phyloP scores from a whole-genome alignment of 1,139 yeast genomes.

The Hemisphaericaspora subhashii region DNA sequence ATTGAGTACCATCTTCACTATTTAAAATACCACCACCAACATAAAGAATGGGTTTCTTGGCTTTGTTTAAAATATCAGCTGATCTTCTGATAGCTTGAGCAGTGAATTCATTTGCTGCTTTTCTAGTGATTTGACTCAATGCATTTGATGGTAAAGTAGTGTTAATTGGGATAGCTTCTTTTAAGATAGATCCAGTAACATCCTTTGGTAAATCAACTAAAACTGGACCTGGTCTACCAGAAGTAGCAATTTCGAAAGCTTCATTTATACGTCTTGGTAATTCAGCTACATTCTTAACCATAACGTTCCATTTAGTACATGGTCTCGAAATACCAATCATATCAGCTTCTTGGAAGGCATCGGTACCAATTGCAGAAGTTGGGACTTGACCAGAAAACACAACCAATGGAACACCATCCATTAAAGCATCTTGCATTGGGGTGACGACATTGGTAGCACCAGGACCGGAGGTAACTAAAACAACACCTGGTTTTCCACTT shows the following conservation, averaged over 20 bases:
- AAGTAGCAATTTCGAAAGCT: constrained; percentile 94
- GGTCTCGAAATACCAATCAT: constrained; percentile 95
- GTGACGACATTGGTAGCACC: constrained; percentile 98
- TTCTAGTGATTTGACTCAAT: constrained; percentile 66
- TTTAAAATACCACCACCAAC: constrained; percentile 91
- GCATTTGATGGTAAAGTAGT: constrained; percentile 84
- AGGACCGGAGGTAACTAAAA: constrained; percentile 95
- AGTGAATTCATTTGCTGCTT: constrained; percentile 75
- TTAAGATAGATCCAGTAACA: constrained; percentile 88
- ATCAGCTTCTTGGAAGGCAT: constrained; percentile 99
- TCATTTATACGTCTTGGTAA: constrained; percentile 94
- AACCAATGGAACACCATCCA: constrained; percentile 96
- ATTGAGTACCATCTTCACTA: constrained; percentile 75
- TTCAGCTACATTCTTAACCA: constrained; percentile 94
- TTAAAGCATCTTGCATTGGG: constrained; percentile 95
- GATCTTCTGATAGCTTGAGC: constrained; percentile 73
- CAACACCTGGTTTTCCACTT: constrained; percentile 96
- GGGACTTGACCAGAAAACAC: constrained; percentile 99
- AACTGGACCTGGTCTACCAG: constrained; percentile 98
- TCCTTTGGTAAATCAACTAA: constrained; percentile 97
- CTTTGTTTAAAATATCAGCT: constrained; percentile 73
- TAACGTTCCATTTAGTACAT: constrained; percentile 98
- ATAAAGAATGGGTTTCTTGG: constrained; percentile 85
- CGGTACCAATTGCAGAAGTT: constrained; percentile 93
- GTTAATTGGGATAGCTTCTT: constrained; percentile 83